These are phyloP conservation scores for Lactarius pseudohatsudake DNA, from an alignment of 768 basidiomycete genomes.

Conservation along the genomic window DNA sequence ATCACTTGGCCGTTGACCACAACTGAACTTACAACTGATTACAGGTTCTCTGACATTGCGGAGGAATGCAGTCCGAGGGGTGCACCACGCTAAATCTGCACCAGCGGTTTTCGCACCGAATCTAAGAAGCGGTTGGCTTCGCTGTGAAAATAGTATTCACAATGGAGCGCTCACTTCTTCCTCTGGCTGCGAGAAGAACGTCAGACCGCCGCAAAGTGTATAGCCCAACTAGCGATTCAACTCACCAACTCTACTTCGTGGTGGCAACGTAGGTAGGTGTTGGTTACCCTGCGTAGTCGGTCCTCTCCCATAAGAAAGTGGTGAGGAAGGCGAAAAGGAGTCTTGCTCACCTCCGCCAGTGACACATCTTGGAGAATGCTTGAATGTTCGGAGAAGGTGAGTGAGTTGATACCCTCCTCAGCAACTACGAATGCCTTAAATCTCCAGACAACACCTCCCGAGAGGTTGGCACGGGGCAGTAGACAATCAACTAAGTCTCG, in stretches of 20 bases:
- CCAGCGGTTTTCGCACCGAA: constrained; percentile 25
- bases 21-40: constrained; percentile 26
- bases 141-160: background rate
- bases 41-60: constrained; percentile 31
- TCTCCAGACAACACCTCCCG: constrained; percentile 16
- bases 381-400: constrained; percentile 17
- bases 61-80: constrained; percentile 19
- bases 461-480: constrained; percentile 15
- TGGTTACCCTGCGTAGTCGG: constrained; percentile 52
- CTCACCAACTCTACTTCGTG: constrained; percentile 28
- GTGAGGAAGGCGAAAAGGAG: constrained; percentile 17
- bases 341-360: constrained; percentile 63
- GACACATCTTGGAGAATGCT: constrained; percentile 53
- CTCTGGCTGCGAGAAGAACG: constrained; percentile 18
- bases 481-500: constrained; percentile 19
- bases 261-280: constrained; percentile 41
- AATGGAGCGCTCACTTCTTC: constrained; percentile 21
- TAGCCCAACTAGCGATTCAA: background rate
- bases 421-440: constrained; percentile 18
- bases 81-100: constrained; percentile 25
- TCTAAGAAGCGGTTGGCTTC: constrained; percentile 17
- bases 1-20: constrained; percentile 25
- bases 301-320: constrained; percentile 29
- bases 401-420: constrained; percentile 9
- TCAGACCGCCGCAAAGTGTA: constrained; percentile 11